Evolutionary conservation across 345 rosid genomes (phyloP).

Genomic region (Acer yangbiense): DNA sequence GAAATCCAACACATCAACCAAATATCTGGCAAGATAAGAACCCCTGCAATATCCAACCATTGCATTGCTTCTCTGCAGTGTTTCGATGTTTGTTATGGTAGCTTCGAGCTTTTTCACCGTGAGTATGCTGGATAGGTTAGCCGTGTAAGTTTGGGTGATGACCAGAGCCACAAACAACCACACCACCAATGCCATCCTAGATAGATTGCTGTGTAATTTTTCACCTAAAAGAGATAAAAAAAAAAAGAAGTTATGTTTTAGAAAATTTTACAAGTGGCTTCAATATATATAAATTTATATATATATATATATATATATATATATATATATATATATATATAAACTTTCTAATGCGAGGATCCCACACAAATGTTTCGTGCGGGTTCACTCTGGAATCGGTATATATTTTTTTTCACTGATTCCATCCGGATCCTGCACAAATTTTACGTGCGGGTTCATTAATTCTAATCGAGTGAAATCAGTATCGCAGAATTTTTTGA

Average conservation of each 20-base stretch:
- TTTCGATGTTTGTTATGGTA: neutral
- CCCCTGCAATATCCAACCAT: slow-evolving; percentile 20
- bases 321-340: no score
- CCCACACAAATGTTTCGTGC: no score
- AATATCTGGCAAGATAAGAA: neutral
- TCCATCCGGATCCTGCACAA: no score
- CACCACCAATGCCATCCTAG: slow-evolving; percentile 24
- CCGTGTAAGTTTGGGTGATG: slow-evolving; percentile 29
- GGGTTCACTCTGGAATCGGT: no score
- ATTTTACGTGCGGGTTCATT: no score
- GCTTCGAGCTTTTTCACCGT: slow-evolving; percentile 24
- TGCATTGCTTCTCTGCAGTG: slow-evolving; percentile 14
- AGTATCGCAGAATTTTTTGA: no score
- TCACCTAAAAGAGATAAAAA: neutral
- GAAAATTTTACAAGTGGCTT: no score
- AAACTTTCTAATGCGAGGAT: no score
- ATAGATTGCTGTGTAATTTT: slow-evolving; percentile 28
- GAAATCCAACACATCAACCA: slow-evolving; percentile 8
- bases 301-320: no score
- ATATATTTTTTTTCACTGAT: no score
- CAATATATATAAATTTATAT: no score
- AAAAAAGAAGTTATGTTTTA: neutral
- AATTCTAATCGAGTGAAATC: no score
- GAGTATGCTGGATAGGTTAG: slow-evolving; percentile 27
- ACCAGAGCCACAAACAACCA: slow-evolving; percentile 28